Base-by-base conservation (phyloP, 2,329 filamentous ascomycete species). In the Cordyceps cateniannulata region DNA sequence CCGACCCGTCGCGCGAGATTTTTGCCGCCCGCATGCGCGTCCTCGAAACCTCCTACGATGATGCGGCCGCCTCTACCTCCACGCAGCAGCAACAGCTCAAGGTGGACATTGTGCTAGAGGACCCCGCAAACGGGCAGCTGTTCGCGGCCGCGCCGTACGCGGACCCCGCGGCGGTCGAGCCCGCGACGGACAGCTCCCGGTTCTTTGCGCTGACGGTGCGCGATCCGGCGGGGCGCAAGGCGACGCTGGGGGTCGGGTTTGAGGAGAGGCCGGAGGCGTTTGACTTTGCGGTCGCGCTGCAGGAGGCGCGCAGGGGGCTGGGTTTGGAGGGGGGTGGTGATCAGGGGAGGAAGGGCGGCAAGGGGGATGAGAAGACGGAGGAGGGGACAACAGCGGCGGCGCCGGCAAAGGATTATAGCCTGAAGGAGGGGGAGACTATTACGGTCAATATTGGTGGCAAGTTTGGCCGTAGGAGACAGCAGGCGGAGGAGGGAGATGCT, bases 371-470 rank as follows among this genome's bases (percentile, higher is more conserved):
- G n/a, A 49, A 73, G 69, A 8, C 69, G 68, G 24, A 65, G 69
- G 66, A 72, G 62, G n/a, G n/a, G n/a, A n/a, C n/a, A n/a, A n/a
- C n/a, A n/a, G n/a, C n/a, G n/a, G 72, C 74, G 62, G 72, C 74
- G 50, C 74, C 74, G 47, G 63, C 64, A 1, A 84, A 83, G 65
- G 91, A 96, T 69, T 92, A 91, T 70, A 93, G 89, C 68, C 73
- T 96, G 65, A 96, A 96, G 73, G 91, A 93, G 63, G 91, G 91
- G 12, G 88, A 96, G 80, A 96, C 89, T 20, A 96, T 96, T 67
- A 91, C 87, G 25, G 86, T 96, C 65, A 90, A 89, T 71, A 81
- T 95, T 5, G 84, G 85, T 24, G 74, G 73, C 53, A 79, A 79
- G 65, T 79, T 82, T 62, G 80, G 79, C 18, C 74, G 80, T 9